phyloP scores from a whole-genome alignment of 2,329 filamentous ascomycete genomes.

The Aspergillus fijiensis region DNA sequence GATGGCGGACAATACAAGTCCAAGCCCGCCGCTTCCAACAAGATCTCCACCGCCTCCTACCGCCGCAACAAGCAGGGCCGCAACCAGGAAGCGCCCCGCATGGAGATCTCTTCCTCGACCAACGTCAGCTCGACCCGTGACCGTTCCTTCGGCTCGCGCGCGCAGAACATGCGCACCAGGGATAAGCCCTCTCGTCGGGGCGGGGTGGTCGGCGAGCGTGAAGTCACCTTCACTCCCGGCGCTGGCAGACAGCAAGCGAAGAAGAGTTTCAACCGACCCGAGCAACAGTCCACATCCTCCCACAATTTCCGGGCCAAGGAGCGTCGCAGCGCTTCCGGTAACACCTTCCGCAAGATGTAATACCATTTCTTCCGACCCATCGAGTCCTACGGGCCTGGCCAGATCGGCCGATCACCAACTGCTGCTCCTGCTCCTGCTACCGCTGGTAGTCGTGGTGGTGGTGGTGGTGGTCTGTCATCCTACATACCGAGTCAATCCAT shows the following conservation, averaged over 20 bases:
- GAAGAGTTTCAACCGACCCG: constrained; percentile 11
- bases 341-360: constrained; percentile 50
- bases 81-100: constrained; percentile 52
- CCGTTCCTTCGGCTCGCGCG: constrained; percentile 59
- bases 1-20: constrained; percentile 28
- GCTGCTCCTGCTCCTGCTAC: not conserved
- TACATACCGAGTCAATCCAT: not conserved
- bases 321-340: constrained; percentile 50
- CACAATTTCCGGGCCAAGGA: constrained; percentile 39
- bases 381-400: not conserved
- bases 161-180: constrained; percentile 44
- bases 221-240: constrained; percentile 61
- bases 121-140: constrained; percentile 48
- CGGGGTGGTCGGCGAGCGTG: constrained; percentile 50
- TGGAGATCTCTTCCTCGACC: constrained; percentile 58
- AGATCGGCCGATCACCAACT: not conserved
- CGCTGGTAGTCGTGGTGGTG: too few relatives aligned
- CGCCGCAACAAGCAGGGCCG: constrained; percentile 53
- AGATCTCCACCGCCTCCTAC: constrained; percentile 57
- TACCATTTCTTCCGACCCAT: not conserved
- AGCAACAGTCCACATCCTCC: constrained; percentile 4
- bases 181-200: constrained; percentile 32
- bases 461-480: not conserved
- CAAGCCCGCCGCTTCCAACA: constrained; percentile 35
- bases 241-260: constrained; percentile 39